Evolutionary conservation across 306 rosid species (phyloP), one percentile per base, ranked within the genome.

Genomic region (Quercus engelmannii): DNA sequence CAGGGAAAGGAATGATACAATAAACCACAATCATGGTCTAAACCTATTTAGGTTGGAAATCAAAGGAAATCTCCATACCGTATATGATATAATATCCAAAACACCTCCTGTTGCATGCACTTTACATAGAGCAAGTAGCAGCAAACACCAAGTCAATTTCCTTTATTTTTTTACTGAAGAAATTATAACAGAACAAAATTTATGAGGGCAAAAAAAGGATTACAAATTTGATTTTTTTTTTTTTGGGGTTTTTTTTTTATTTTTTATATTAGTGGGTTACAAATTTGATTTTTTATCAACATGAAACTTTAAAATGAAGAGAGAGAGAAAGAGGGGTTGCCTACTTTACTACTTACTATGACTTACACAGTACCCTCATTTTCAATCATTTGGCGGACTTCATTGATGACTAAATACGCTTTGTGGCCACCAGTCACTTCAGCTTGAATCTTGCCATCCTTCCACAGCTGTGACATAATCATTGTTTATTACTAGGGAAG

Each of bases 401-500:
- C 98, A 62, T 82, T 89, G 52, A 91, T 69, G 12, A 92, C 93
- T 73, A 87, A 81, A 85, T 90, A 79, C 21, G 91, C 90, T 82
- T 91, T 94, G 81, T 92, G 91, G 81, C 91, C 88, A 58, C 98
- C 97, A 1, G 92, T 83, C 74, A 91, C 93, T 85, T 94, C 97
- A 26, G 84, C 92, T 82, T 87, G 90, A 74, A 91, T 94, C 85
- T 86, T 79, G 78, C 93, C 74, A 71, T 90, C 88, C 85, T 79
- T 92, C 97, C 98, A 94, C 30, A 94, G 86, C 97, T 94, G 96
- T 75, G 82, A 87, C 75, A 68, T 14, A 52, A 79, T 30, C 52
- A 69, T 69, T 75, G 26, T 72, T 55, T 55, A 41, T 54, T 67
- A 73, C 13, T 30, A 55, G 6, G 28, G 14, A 21, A 19, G 71